Conservation (phyloP, 2,329 filamentous ascomycete genomes). For the Aspergillus candidus region DNA sequence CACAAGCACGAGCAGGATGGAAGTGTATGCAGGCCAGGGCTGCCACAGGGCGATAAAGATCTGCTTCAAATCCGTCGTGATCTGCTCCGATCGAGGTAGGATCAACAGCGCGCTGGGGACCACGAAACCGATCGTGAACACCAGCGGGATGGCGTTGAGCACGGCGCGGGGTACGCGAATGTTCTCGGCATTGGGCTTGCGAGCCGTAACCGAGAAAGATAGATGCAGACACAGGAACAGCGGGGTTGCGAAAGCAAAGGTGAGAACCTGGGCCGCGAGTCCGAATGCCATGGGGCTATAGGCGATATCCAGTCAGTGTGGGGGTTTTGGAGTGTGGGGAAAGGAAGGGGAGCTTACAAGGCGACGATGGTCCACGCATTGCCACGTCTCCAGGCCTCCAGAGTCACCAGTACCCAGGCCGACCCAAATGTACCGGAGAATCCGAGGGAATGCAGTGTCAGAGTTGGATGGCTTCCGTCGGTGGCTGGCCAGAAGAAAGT, state of each 20-base stretch:
- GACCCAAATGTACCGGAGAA: conserved; percentile 39
- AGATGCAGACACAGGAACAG: conserved; percentile 42
- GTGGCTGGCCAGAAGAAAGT: conserved; percentile 38
- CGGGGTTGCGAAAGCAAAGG: conserved; percentile 42
- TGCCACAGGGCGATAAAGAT: conserved; percentile 47
- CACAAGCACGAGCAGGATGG: conserved; percentile 32
- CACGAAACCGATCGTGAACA: conserved; percentile 40
- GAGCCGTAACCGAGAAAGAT: conserved; percentile 36
- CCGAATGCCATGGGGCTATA: conserved; percentile 35
- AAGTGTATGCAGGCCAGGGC: conserved; percentile 45
- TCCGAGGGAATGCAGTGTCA: conserved; percentile 32
- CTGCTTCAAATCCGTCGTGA: conserved; percentile 42
- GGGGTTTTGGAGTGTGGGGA: neutral
- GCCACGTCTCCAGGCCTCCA: conserved; percentile 42
- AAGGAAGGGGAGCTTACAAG: conserved; percentile 31
- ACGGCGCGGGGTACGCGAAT: conserved; percentile 28
- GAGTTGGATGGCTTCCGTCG: conserved; percentile 32
- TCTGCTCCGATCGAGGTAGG: conserved; percentile 35
- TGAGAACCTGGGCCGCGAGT: conserved; percentile 37
- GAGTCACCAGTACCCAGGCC: conserved; percentile 38
- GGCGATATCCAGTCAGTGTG: conserved; percentile 5
- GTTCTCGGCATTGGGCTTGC: conserved; percentile 29
- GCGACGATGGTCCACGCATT: conserved; percentile 38
- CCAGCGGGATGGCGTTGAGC: conserved; percentile 34
- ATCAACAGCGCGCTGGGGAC: conserved; percentile 41